phyloP scores from a whole-genome alignment of 441 rosid species.

The Populus hybrid region DNA sequence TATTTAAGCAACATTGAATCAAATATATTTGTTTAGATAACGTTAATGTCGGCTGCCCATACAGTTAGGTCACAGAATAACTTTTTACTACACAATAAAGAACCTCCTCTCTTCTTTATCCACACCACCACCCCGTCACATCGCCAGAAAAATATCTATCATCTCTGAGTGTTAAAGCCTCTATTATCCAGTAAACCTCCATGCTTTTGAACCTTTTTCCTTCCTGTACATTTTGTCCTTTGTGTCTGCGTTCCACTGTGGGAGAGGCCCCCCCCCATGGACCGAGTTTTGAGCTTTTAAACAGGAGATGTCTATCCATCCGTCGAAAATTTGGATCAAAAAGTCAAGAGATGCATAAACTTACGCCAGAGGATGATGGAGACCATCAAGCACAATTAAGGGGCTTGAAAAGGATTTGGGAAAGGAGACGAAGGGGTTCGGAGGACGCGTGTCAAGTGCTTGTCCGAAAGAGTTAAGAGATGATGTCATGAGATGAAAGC shows the following conservation, averaged over 20 bases:
- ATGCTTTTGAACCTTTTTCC: background rate
- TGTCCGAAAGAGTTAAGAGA: background rate
- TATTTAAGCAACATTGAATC: background rate
- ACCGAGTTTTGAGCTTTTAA: no score
- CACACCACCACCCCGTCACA: background rate
- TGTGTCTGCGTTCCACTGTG: constrained; percentile 14
- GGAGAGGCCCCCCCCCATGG: background rate
- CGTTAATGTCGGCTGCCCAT: background rate
- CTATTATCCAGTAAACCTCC: background rate
- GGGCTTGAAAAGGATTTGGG: background rate
- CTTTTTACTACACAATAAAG: background rate
- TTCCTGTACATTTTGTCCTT: constrained; percentile 7
- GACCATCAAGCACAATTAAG: constrained; percentile 20
- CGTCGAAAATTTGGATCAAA: background rate
- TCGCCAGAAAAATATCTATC: background rate
- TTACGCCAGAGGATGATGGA: constrained; percentile 37
- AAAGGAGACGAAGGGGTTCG: background rate
- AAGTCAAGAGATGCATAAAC: constrained; percentile 27
- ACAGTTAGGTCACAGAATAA: background rate
- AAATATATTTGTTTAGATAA: background rate
- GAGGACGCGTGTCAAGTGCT: constrained; percentile 32
- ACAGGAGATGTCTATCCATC: background rate
- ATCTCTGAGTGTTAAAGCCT: background rate
- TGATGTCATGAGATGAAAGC: constrained; percentile 26
- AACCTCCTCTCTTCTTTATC: no score